Evolutionary conservation across 169 alveolate genomes (phyloP), one percentile per base, ranked within the genome.

Genomic region (Cryptosporidium ryanae): DNA sequence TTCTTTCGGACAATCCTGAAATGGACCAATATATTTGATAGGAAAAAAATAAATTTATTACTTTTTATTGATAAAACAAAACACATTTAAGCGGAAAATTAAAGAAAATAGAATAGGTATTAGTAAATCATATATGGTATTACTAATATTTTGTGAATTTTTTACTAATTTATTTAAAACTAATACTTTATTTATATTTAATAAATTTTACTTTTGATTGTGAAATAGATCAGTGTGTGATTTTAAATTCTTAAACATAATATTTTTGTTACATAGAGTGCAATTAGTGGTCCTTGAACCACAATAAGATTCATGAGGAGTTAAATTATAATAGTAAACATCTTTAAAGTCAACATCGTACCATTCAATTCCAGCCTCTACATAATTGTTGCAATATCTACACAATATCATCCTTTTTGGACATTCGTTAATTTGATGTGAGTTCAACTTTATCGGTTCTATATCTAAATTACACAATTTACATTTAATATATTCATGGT

Each of bases 221-320:
- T 76, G 87, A 21, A 5, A 32, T 44, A 76, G 21, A 15, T 44
- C 64, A 18, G 38, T 32, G 44, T 67, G 90, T 25, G 48, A 46
- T 49, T 44, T 23, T 59, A 25, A 66, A 34, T 65, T 92, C 65
- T 89, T 89, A 44, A 89, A 81, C 32, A 46, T 15, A 6, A 89
- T 63, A 7, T 17, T 3, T 32, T 82, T 82, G 54, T 82, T 61
- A 25, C 92, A 89, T 31, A 59, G 6, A 54, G 21, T 5, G 84
- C 92, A 89, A 15, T 82, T 65, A 12, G 76, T 81, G 15, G 92
- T 89, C 44, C 92, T 64, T 25, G 92, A 82, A 25, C 92, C 92
- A 57, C 92, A 89, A 66, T 89, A 89, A 43, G 90, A 68, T 44
- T 89, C 92, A 13, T 89, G 92, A 13, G 92, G 48, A 23, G 92